A percentile compares a stretch with the other conserved stretches of the same genome.
Evolutionary conservation across 805 yeast genomes (phyloP).

Genomic region (Metschnikowia dekortorum): DNA sequence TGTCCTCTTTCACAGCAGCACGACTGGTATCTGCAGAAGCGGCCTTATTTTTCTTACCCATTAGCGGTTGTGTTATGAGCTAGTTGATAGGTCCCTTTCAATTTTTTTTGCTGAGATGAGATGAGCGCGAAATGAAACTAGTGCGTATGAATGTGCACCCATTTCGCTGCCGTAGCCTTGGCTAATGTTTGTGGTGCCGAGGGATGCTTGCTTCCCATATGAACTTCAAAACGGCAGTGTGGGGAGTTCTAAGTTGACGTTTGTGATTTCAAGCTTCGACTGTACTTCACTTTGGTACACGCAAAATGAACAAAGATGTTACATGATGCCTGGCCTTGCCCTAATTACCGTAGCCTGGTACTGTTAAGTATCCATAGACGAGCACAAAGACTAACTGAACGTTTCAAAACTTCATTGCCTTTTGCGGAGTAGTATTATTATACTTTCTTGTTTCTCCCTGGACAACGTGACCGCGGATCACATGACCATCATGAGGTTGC

Average conservation of each 20-base stretch:
- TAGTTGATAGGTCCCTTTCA: slow-evolving; percentile 1
- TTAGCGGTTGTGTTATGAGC: slow-evolving; percentile 2
- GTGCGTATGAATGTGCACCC: background rate
- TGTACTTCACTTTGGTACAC: too few relatives aligned
- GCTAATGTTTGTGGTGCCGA: background rate
- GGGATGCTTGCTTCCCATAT: background rate
- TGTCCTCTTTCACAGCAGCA: background rate
- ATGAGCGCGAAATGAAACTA: slow-evolving; percentile 7
- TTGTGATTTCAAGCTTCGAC: too few relatives aligned
- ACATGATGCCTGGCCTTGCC: too few relatives aligned
- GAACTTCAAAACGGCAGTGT: too few relatives aligned
- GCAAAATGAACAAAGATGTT: background rate
- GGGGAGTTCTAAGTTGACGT: background rate
- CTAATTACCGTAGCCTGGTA: too few relatives aligned
- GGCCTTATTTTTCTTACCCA: slow-evolving; percentile 10
- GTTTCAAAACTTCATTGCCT: too few relatives aligned
- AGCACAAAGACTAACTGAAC: too few relatives aligned
- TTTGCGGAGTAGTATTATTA: background rate
- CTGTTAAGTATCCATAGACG: too few relatives aligned
- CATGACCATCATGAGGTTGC: background rate
- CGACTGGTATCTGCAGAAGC: background rate
- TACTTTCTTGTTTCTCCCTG: background rate
- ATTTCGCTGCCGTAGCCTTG: slow-evolving; percentile 1
- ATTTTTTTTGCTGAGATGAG: slow-evolving; percentile 13
- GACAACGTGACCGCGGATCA: background rate